A percentile compares a stretch with the other conserved stretches of the same genome.
phyloP scores from a whole-genome alignment of 805 yeast genomes.

The Yamadazyma phyllophila region DNA sequence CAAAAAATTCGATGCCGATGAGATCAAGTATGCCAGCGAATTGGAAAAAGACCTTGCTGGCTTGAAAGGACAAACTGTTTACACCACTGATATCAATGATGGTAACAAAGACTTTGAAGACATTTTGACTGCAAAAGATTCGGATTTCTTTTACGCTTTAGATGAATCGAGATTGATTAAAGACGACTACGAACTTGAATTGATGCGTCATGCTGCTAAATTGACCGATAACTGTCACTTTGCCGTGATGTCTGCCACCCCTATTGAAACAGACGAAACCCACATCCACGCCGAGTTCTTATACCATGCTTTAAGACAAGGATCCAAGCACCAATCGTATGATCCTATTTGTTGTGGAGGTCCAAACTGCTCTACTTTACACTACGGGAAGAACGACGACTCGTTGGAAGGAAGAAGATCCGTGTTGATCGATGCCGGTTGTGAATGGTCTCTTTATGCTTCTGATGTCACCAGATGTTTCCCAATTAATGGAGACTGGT shows the following conservation, averaged over 20 bases:
- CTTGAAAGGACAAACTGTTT: slow-evolving; percentile 25
- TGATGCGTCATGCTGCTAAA: slow-evolving; percentile 76
- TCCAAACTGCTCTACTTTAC: slow-evolving; percentile 85
- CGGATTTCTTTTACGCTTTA: slow-evolving; percentile 60
- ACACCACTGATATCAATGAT: slow-evolving; percentile 57
- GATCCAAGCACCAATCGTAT: slow-evolving; percentile 83
- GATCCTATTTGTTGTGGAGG: slow-evolving; percentile 98
- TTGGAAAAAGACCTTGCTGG: slow-evolving; percentile 36
- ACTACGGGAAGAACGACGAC: slow-evolving; percentile 78
- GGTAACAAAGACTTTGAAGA: slow-evolving; percentile 36
- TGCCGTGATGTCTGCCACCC: slow-evolving; percentile 90
- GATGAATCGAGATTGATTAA: slow-evolving; percentile 87
- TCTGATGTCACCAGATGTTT: slow-evolving; percentile 93
- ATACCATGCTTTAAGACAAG: slow-evolving; percentile 91
- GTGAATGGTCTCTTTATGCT: slow-evolving; percentile 93
- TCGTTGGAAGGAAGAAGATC: slow-evolving; percentile 53
- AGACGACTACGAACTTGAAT: slow-evolving; percentile 74
- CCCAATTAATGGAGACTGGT: slow-evolving; percentile 89
- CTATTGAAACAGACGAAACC: slow-evolving; percentile 82
- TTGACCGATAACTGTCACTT: slow-evolving; percentile 86
- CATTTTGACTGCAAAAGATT: slow-evolving; percentile 42
- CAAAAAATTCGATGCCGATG: slow-evolving; percentile 74
- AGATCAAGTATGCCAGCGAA: slow-evolving; percentile 61
- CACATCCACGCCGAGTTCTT: slow-evolving; percentile 95
- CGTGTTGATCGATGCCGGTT: slow-evolving; percentile 91